Base-by-base conservation (phyloP, 495 filamentous ascomycete genomes). In the Aspergillus carlsbadensis region DNA sequence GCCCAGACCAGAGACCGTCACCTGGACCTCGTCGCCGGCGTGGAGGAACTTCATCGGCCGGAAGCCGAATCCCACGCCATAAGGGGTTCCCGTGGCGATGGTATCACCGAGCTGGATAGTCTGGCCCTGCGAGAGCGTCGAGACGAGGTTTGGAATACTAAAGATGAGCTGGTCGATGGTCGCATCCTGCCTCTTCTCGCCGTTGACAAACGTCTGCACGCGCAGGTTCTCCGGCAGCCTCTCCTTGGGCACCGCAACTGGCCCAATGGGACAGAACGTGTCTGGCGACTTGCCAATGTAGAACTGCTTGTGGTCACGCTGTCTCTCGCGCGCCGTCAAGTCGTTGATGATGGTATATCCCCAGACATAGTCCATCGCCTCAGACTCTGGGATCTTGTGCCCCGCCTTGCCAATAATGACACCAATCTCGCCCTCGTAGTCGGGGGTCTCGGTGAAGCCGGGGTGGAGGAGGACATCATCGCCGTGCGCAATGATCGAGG, bases 291-390 rank as follows among this genome's bases (percentile, higher is more conserved):
- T 34, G 44, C 44, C 44, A n/a, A 47, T 47, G n/a, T 47, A 47
- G 44, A 47, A 47, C 44, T 47, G 44, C 44, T 47, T 47, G 14
- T 47, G 44, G 17, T 47, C 44, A 11, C 44, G 44, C 44, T 47
- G 44, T 47, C 44, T 47, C 29, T 47, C 44, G 26, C 44, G 44
- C 3, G 44, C 44, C 5, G 44, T 47, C 6, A 47, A 34, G 15
- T 47, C 44, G 44, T 47, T 47, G 44, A 47, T 47, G 44, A 47
- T 47, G 14, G 44, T 47, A 31, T 47, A 47, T 34, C 44, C 44
- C 44, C 44, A 47, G 44, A 47, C 44, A 35, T 47, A 34, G 15
- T 47, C 44, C 44, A 47, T 47, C 29, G 44, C 44, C 14, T 47
- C 26, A 8, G 26, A 17, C 15, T 47, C 44, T 6, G 44, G 26